Conservation (phyloP, 176 grass and related monocot species). For the Alloteropsis semialata region DNA sequence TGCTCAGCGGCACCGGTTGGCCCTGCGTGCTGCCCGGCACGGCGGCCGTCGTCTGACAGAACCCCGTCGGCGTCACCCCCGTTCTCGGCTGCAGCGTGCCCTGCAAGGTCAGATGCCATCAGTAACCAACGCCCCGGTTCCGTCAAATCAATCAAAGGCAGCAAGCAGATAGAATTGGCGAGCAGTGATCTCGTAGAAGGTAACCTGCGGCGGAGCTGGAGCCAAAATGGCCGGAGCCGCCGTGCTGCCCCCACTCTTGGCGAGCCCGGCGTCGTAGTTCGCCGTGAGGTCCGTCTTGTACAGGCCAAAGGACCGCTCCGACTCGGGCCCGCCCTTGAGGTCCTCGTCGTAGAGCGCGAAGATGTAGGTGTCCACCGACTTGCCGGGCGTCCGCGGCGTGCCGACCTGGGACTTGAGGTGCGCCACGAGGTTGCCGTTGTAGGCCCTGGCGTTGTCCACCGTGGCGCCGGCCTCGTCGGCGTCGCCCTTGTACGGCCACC, state of each 20-base stretch:
- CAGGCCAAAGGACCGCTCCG: constrained; percentile 85
- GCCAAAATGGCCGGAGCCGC: constrained; percentile 7
- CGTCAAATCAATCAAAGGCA: neutral
- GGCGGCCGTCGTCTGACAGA: constrained; percentile 37
- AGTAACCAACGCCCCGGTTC: neutral
- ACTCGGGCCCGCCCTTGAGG: constrained; percentile 80
- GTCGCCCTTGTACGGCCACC: constrained; percentile 93
- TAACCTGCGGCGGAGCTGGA: constrained; percentile 42
- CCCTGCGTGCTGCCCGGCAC: constrained; percentile 38
- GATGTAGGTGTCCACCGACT: constrained; percentile 87
- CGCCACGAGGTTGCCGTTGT: constrained; percentile 77
- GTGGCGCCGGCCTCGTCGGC: constrained; percentile 66
- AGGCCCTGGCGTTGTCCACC: constrained; percentile 79
- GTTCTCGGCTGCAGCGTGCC: neutral
- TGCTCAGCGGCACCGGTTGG: constrained; percentile 21
- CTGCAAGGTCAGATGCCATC: constrained; percentile 4
- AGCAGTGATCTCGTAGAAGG: neutral
- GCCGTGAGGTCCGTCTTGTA: constrained; percentile 67
- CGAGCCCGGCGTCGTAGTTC: constrained; percentile 81
- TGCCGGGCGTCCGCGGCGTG: constrained; percentile 73
- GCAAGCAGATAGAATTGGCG: neutral
- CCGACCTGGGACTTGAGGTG: constrained; percentile 72
- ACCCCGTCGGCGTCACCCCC: constrained; percentile 8
- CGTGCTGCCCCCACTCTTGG: constrained; percentile 26
- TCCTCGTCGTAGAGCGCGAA: constrained; percentile 99